Evolutionary conservation across 495 filamentous ascomycete species (phyloP).

Genomic region (Aspergillus indologenus): DNA sequence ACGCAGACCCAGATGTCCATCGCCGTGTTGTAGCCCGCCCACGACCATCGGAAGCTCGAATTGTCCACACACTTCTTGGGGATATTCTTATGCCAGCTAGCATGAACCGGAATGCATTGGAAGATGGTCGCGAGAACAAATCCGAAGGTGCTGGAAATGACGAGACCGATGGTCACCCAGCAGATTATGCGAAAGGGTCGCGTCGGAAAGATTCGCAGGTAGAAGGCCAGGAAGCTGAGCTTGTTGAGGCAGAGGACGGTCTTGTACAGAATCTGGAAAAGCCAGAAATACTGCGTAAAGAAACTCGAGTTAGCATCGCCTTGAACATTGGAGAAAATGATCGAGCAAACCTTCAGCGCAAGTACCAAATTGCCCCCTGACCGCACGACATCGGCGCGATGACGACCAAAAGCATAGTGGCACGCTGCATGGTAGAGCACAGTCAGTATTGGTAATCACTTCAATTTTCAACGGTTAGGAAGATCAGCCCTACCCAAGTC

Average conservation of each 20-base stretch:
- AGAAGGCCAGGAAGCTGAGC: constrained; percentile 34
- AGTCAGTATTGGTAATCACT: background rate
- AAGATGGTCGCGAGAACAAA: constrained; percentile 39
- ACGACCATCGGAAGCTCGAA: constrained; percentile 21
- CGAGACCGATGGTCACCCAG: constrained; percentile 17
- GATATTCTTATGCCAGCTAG: constrained; percentile 33
- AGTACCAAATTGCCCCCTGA: constrained; percentile 16
- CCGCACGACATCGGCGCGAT: constrained; percentile 12
- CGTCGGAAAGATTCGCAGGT: constrained; percentile 34
- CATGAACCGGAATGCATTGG: constrained; percentile 40
- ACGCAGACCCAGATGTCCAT: constrained; percentile 41
- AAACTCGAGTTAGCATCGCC: background rate
- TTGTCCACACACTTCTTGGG: constrained; percentile 20
- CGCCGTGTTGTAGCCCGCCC: constrained; percentile 28
- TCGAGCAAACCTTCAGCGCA: constrained; percentile 14
- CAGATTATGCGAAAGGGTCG: constrained; percentile 25
- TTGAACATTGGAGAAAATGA: background rate
- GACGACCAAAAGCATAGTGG: constrained; percentile 20
- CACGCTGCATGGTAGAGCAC: constrained; percentile 9
- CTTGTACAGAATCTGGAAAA: constrained; percentile 38
- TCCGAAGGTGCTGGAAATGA: constrained; percentile 16
- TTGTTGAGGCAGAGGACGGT: constrained; percentile 35
- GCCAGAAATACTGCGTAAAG: constrained; percentile 28
- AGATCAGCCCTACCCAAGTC: constrained; percentile 15
- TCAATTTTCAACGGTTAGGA: background rate